A percentile compares a stretch with the other conserved stretches of the same genome.
Evolutionary conservation across 176 grass and related monocot species (phyloP).

Genomic region (Chloris gayana): DNA sequence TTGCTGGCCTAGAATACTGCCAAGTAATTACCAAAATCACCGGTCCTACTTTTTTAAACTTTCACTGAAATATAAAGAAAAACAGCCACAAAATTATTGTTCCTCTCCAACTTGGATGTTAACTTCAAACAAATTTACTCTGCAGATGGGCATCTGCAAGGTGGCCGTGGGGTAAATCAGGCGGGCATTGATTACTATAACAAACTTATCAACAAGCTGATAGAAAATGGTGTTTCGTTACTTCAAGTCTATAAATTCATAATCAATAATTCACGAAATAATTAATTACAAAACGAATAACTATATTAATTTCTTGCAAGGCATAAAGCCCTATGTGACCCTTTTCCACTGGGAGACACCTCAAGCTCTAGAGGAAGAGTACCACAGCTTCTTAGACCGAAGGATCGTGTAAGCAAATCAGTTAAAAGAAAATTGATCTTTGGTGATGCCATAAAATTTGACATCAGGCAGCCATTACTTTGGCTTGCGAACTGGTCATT

Average conservation of each 20-base stretch:
- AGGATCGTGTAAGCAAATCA: slow-evolving; percentile 24
- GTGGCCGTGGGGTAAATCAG: slow-evolving; percentile 6
- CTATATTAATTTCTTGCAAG: background rate
- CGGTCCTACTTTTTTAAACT: too few relatives aligned
- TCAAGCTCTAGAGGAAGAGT: slow-evolving; percentile 22
- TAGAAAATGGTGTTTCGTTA: background rate
- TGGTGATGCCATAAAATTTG: background rate
- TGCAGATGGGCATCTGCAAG: background rate
- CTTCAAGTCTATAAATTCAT: background rate
- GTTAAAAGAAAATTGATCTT: too few relatives aligned
- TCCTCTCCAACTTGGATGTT: background rate
- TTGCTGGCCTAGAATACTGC: slow-evolving; percentile 13
- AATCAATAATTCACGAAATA: background rate
- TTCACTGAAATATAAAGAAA: background rate
- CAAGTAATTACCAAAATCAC: background rate
- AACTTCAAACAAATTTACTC: background rate
- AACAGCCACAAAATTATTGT: too few relatives aligned
- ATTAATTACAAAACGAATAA: background rate
- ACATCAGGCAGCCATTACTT: background rate
- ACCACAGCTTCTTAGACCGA: slow-evolving; percentile 2
- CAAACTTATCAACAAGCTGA: background rate
- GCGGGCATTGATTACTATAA: background rate
- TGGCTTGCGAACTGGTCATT: background rate
- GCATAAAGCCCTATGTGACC: slow-evolving; percentile 29
- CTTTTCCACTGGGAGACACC: slow-evolving; percentile 43